These are phyloP conservation scores for Suillus sp. DNA, from an alignment of 768 basidiomycete genomes.

Conservation along the genomic window DNA sequence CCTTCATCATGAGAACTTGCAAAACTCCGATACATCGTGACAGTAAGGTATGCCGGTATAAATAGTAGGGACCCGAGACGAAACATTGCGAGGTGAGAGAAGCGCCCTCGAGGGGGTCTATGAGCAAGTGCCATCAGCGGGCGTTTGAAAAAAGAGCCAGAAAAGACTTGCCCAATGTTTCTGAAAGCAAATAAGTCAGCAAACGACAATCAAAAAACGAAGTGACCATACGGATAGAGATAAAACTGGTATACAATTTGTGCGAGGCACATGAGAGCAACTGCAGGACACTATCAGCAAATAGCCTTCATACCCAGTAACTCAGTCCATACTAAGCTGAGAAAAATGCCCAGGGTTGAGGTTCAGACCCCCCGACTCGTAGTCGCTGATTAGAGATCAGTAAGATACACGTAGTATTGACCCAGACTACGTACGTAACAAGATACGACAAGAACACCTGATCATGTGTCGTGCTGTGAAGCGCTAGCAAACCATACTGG, in stretches of 20 bases:
- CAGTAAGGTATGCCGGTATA: conserved; percentile 86
- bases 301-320: conserved; percentile 9
- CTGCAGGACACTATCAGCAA: conserved; percentile 41
- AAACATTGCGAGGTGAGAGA: conserved; percentile 89
- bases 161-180: conserved; percentile 59
- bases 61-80: conserved; percentile 83
- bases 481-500: conserved; percentile 87
- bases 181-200: conserved; percentile 32
- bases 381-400: conserved; percentile 52
- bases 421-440: conserved; percentile 43
- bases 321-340: conserved; percentile 68
- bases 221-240: conserved; percentile 72
- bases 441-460: conserved; percentile 92
- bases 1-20: conserved; percentile 71
- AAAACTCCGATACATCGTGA: conserved; percentile 71
- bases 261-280: conserved; percentile 91
- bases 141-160: neutral
- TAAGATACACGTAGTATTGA: conserved; percentile 6
- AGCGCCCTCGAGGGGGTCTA: conserved; percentile 80
- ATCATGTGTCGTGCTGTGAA: conserved; percentile 89
- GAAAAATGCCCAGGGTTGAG: conserved; percentile 92
- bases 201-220: neutral
- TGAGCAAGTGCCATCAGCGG: conserved; percentile 17
- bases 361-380: conserved; percentile 85
- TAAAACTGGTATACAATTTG: conserved; percentile 93